Base-by-base conservation (phyloP, 345 rosid species). In the Populus pruinosa region DNA sequence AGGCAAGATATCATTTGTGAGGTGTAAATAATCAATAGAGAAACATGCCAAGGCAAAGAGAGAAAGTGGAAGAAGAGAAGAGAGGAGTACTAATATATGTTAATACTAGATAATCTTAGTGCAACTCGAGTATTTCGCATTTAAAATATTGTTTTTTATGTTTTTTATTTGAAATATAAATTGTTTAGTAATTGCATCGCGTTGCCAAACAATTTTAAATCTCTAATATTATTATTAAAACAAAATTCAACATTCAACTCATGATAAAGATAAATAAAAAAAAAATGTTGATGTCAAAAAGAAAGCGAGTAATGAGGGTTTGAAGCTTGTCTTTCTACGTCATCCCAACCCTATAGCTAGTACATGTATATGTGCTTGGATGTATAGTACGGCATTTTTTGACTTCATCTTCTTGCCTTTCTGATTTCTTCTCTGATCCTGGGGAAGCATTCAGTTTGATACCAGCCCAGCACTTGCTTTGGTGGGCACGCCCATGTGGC, bases 401-500 rank as follows among this genome's bases (percentile, higher is more conserved):
- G 66, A 56, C 56, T 77, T 80, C 73, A 35, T 61, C 71, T 55
- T 50, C 31, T 70, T 78, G 27, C 20, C 71, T 41, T 25, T 16
- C 69, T 20, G 29, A 55, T 72, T 76, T 71, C 50, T 64, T 65
- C 71, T 77, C 70, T 79, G 33, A 31, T 68, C 80, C 33, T 86
- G 67, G 91, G 93, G 88, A 89, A 91, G 79, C 82, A 81, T 82
- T 82, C 74, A 87, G 88, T 81, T 79, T 71, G 64, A 79, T 82
- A 79, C 82, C 73, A 82, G 71, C 79, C 85, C 93, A 87, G 93
- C 98, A 92, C 72, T 85, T 87, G 89, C 96, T 84, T 94, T 88
- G 98, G 89, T 86, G 93, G 87, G 84, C 84, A 87, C 81, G 86
- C 86, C 86, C 82, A 80, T 88, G 98, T 92, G 76, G 87, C 80